Evolutionary conservation across 2,329 filamentous ascomycete genomes (phyloP).

Genomic region (Colletotrichum trifolii): DNA sequence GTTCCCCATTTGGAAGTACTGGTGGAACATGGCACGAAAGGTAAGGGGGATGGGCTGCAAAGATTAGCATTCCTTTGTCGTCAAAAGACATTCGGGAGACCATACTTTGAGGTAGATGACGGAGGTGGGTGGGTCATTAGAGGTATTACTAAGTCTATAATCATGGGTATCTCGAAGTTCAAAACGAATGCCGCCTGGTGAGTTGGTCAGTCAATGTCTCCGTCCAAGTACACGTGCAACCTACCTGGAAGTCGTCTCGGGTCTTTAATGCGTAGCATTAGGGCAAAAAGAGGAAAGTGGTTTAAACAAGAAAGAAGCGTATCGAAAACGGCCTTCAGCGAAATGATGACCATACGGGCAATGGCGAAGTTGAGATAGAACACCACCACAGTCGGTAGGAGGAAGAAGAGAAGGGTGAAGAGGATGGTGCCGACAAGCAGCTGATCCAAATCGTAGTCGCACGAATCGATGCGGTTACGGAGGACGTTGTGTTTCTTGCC

Average conservation of each 20-base stretch:
- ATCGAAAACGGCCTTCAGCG: constrained; percentile 89
- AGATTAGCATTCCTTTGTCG: constrained; percentile 20
- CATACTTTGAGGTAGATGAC: constrained; percentile 86
- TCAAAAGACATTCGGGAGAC: neutral
- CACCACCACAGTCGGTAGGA: constrained; percentile 93
- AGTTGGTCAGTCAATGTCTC: constrained; percentile 63
- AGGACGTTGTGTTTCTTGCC: constrained; percentile 98
- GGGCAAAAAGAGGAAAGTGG: constrained; percentile 95
- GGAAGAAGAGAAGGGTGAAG: constrained; percentile 94
- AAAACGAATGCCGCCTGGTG: constrained; percentile 84
- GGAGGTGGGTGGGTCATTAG: constrained; percentile 72
- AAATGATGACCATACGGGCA: constrained; percentile 94
- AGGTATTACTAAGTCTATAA: constrained; percentile 54
- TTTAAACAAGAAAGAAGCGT: constrained; percentile 94
- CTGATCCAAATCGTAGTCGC: constrained; percentile 98
- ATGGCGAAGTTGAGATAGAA: constrained; percentile 98
- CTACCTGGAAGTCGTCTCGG: constrained; percentile 85
- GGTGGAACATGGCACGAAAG: constrained; percentile 94
- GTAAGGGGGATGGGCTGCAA: constrained; percentile 85
- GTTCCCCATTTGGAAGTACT: constrained; percentile 94
- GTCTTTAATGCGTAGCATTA: constrained; percentile 97
- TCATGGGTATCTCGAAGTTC: constrained; percentile 82
- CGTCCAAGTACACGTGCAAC: neutral
- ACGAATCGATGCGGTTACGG: constrained; percentile 96
- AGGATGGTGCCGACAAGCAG: constrained; percentile 95